Evolutionary conservation across 2,329 filamentous ascomycete genomes (phyloP).

Genomic region (Nemania diffusa): DNA sequence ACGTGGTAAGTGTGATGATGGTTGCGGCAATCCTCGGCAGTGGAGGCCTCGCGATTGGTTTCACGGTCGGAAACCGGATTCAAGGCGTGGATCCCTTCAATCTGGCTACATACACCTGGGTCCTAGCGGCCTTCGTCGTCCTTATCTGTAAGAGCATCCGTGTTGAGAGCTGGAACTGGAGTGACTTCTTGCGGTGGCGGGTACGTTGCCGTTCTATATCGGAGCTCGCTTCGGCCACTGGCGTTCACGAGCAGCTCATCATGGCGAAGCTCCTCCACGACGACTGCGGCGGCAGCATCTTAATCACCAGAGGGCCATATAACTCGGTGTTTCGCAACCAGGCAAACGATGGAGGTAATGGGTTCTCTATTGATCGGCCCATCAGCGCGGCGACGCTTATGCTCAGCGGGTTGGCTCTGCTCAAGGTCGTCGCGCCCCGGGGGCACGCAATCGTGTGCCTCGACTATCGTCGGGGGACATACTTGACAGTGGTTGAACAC

Average conservation of each 20-base stretch:
- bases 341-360: background rate
- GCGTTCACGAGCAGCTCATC: background rate
- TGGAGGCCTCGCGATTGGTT: background rate
- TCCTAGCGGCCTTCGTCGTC: background rate
- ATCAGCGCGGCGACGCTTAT: background rate
- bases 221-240: conserved; percentile 8
- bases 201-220: background rate
- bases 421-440: background rate
- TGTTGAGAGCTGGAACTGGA: conserved; percentile 1
- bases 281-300: background rate
- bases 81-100: conserved; percentile 6
- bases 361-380: background rate
- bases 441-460: background rate
- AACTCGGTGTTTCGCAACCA: background rate
- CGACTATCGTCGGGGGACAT: too few species aligned
- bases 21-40: too few species aligned
- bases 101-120: conserved; percentile 1
- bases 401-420: background rate
- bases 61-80: background rate
- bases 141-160: background rate
- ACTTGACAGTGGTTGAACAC: too few species aligned
- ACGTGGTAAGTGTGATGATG: too few species aligned
- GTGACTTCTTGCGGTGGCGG: conserved; percentile 3
- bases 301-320: background rate
- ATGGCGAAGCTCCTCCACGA: background rate